Evolutionary conservation across 306 rosid species (phyloP), one percentile per base, ranked within the genome.

Genomic region (Corylus heterophylla): DNA sequence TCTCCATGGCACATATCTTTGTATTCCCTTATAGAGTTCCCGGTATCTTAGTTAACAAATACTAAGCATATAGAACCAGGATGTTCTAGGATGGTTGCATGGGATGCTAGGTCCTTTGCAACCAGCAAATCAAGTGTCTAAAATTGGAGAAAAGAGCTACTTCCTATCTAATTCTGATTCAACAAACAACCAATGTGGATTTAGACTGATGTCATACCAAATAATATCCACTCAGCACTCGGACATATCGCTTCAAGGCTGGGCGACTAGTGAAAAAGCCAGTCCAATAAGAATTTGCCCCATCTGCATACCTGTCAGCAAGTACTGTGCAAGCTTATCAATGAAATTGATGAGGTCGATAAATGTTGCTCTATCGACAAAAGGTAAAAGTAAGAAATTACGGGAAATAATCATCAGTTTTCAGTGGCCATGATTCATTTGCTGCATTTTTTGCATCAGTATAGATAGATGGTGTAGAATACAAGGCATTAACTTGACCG

Each of bases 351-450:
- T 51, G 31, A 62, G 13, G 3, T 56, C 37, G 75, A 54, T 29
- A 79, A 54, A 18, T 67, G 20, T 52, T 76, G 44, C 17, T 74
- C 22, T 7, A 4, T 42, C 22, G 51, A 20, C 25, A 79, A 14
- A 81, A 74, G 25, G 11, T 51, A 56, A 39, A 54, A 49, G 54
- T 71, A 16, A 71, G 68, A 17, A 22, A 92, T 91, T 80, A 94
- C 97, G 98, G 98, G 73, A 94, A 94, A 84, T 90, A 94, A 83
- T 94, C 98, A 9, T 91, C 92, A 6, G 87, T 91, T 88, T 94
- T 94, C 77, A 94, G 74, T 5, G 98, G 98, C 98, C 97, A 92
- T 7, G 89, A 73, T 80, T 88, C 86, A 45, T 94, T 87, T 52
- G 89, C 97, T 64, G 91, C 93, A 76, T 92, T 76, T 85, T 94